These are phyloP conservation scores for Panellus pusillus DNA, from an alignment of 768 basidiomycete species.

Conservation along the genomic window DNA sequence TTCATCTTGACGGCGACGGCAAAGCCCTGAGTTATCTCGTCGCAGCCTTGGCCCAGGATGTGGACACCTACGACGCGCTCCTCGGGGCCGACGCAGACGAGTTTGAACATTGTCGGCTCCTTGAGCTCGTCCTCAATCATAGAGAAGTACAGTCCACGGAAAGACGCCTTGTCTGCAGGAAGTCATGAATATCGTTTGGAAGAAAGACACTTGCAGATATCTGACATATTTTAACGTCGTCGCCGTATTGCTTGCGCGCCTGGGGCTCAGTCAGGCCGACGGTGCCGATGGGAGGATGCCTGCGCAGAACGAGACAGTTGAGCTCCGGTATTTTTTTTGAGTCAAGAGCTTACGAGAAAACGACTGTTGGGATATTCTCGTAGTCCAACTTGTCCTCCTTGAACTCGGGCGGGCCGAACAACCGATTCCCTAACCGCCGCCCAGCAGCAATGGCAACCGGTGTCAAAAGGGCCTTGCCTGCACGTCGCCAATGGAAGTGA, in stretches of 20 bases:
- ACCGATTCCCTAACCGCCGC: conserved; percentile 80
- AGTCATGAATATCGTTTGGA: background rate
- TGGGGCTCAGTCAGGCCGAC: conserved; percentile 94
- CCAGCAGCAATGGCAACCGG: conserved; percentile 98
- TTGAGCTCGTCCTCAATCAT: conserved; percentile 90
- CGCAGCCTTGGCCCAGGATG: conserved; percentile 87
- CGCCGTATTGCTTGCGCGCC: conserved; percentile 86
- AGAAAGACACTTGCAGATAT: conserved; percentile 20
- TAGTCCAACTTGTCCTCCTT: conserved; percentile 88
- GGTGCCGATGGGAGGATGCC: conserved; percentile 93
- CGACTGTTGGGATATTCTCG: conserved; percentile 89
- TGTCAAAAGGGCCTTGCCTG: conserved; percentile 87
- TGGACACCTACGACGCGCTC: conserved; percentile 97
- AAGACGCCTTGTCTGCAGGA: conserved; percentile 68
- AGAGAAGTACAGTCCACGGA: conserved; percentile 88
- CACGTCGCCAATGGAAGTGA: conserved; percentile 90
- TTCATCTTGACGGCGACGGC: conserved; percentile 98
- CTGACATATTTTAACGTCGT: conserved; percentile 87
- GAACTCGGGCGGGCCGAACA: conserved; percentile 86
- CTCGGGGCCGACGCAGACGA: conserved; percentile 82
- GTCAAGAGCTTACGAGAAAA: conserved; percentile 78
- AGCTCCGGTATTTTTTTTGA: background rate
- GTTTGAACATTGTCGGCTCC: conserved; percentile 93
- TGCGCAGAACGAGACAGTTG: conserved; percentile 28
- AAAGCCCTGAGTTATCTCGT: conserved; percentile 96